Conservation (phyloP, 1,139 yeast genomes). For the Zygosaccharomyces sapae region DNA sequence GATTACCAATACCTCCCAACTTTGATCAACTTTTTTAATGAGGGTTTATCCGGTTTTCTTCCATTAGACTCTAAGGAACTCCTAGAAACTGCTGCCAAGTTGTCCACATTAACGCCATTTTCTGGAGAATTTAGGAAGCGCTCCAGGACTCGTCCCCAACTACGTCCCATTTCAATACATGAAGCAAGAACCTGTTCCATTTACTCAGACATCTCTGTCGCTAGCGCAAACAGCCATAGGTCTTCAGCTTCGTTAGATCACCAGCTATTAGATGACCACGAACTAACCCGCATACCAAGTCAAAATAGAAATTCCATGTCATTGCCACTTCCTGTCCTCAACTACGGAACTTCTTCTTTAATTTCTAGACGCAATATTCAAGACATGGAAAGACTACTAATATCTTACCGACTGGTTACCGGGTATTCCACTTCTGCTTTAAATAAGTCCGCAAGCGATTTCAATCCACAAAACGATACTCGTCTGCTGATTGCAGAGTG, state of each 20-base stretch:
- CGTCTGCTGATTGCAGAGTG: conserved; percentile 15
- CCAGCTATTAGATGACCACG: conserved; percentile 39
- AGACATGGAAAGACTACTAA: conserved; percentile 34
- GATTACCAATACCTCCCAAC: conserved; percentile 65
- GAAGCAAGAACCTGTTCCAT: conserved; percentile 27
- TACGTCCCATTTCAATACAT: conserved; percentile 44
- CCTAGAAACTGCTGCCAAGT: conserved; percentile 57
- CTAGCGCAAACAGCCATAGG: conserved; percentile 29
- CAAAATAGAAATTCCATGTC: conserved; percentile 32
- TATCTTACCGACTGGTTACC: conserved; percentile 26
- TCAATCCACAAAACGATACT: conserved; percentile 13
- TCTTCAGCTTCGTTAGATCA: conserved; percentile 38
- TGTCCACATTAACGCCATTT: conserved; percentile 37
- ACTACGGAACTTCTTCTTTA: conserved; percentile 33
- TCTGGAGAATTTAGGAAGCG: conserved; percentile 16
- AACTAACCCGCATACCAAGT: conserved; percentile 35
- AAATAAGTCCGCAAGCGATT: conserved; percentile 1
- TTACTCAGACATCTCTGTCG: conserved; percentile 32
- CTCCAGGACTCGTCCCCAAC: conserved; percentile 33
- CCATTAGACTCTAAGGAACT: conserved; percentile 63
- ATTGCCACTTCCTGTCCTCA: conserved; percentile 36
- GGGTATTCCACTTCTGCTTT: conserved; percentile 6
- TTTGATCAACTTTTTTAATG: conserved; percentile 71
- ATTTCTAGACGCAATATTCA: conserved; percentile 33
- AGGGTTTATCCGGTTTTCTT: conserved; percentile 53